Percentiles rank a stretch among this genome's conserved stretches.
These are phyloP conservation scores for Plasmodium berghei DNA, from an alignment of 169 alveolate genomes.

Conservation along the genomic window DNA sequence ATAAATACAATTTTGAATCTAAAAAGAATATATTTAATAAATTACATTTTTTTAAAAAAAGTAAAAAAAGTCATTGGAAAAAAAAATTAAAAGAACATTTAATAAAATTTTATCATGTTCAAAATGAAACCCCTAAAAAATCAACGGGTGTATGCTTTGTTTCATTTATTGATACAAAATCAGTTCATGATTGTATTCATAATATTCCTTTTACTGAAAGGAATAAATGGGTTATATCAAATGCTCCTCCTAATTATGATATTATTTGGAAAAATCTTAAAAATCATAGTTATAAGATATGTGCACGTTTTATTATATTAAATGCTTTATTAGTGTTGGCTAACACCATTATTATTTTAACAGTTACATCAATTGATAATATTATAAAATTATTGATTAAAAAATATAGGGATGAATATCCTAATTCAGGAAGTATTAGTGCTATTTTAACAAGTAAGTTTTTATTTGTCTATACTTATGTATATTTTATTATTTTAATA, in stretches of 20 bases:
- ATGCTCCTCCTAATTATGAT: constrained; percentile 74
- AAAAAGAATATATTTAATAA: constrained; percentile 36
- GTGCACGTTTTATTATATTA: constrained; percentile 53
- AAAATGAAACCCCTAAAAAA: constrained; percentile 74
- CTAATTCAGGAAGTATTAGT: constrained; percentile 34
- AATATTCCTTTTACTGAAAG: constrained; percentile 61
- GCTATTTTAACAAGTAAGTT: constrained; percentile 30
- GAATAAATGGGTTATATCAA: constrained; percentile 68
- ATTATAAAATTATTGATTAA: constrained; percentile 34
- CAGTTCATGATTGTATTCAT: constrained; percentile 74
- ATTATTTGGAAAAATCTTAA: constrained; percentile 66
- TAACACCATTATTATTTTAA: constrained; percentile 50
- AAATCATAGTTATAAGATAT: constrained; percentile 53
- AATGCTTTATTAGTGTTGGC: constrained; percentile 54
- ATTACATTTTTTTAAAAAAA: constrained; percentile 39
- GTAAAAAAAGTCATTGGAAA: constrained; percentile 71
- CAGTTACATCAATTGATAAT: constrained; percentile 61
- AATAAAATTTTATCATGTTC: constrained; percentile 48
- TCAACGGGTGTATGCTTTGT: constrained; percentile 75
- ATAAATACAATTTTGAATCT: constrained; percentile 10
- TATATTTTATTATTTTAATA: background rate
- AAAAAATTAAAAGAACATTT: constrained; percentile 67
- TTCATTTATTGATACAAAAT: constrained; percentile 66
- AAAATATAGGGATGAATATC: constrained; percentile 34
- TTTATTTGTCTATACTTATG: background rate